Evolutionary conservation across 352 stramenopile genomes (phyloP).

Genomic region (Globisporangium iwayamae): DNA sequence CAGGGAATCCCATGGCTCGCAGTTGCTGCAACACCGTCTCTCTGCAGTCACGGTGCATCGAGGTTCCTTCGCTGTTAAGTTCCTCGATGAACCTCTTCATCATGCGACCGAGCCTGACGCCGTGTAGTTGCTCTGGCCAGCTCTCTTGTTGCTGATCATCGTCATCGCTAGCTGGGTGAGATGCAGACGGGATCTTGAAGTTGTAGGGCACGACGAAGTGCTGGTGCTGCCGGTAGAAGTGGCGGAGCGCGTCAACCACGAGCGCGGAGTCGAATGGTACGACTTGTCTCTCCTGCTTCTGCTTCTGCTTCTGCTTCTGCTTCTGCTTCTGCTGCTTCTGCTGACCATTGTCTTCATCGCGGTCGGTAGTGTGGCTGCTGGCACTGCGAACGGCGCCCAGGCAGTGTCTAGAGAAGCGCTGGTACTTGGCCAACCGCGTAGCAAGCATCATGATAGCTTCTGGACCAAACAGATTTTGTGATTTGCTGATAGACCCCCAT

Average conservation of each 20-base stretch:
- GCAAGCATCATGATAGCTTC: not conserved
- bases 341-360: not conserved
- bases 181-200: conserved; percentile 28
- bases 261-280: not conserved
- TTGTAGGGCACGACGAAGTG: conserved; percentile 42
- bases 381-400: not conserved
- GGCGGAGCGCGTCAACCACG: conserved; percentile 23
- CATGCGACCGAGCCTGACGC: conserved; percentile 34
- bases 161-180: not conserved
- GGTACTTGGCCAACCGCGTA: not conserved
- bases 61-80: not conserved
- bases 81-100: conserved; percentile 27
- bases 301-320: not conserved
- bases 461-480: too few relatives aligned
- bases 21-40: conserved; percentile 20
- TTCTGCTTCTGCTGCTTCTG: not conserved
- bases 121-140: conserved; percentile 38
- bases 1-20: conserved; percentile 26
- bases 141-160: not conserved
- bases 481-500: too few relatives aligned
- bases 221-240: conserved; percentile 33
- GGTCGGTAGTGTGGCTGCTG: too few relatives aligned
- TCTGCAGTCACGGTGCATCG: not conserved
- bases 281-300: not conserved
- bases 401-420: not conserved